Percentiles rank a stretch among this genome's conserved stretches.
Evolutionary conservation across 495 filamentous ascomycete species (phyloP).

Genomic region (Hyaloscypha finlandica): DNA sequence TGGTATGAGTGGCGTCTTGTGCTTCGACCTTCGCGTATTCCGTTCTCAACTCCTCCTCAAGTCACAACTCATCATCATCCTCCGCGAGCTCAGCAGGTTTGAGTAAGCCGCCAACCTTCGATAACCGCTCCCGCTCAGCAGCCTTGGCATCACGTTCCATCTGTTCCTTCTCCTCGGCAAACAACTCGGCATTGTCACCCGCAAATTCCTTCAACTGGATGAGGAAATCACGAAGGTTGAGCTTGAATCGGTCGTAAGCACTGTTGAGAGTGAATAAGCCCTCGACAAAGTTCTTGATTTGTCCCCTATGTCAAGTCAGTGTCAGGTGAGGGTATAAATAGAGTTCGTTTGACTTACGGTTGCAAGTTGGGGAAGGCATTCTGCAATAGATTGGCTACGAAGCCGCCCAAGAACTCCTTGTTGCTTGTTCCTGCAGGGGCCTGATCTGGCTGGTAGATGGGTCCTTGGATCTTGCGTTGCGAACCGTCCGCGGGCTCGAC

Average conservation of each 20-base stretch:
- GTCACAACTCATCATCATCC: constrained; percentile 95
- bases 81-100: constrained; percentile 81
- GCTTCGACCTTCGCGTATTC: constrained; percentile 45
- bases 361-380: constrained; percentile 94
- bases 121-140: constrained; percentile 82
- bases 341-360: constrained; percentile 59
- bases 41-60: constrained; percentile 63
- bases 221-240: constrained; percentile 92
- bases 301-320: constrained; percentile 59
- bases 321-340: constrained; percentile 6
- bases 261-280: constrained; percentile 80
- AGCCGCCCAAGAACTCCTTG: constrained; percentile 83
- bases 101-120: constrained; percentile 87
- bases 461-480: constrained; percentile 83
- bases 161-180: constrained; percentile 89
- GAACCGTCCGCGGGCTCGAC: constrained; percentile 62
- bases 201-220: constrained; percentile 97
- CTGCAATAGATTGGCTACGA: constrained; percentile 80
- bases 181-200: constrained; percentile 91
- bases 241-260: constrained; percentile 86
- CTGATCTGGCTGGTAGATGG: constrained; percentile 81
- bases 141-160: constrained; percentile 74
- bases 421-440: constrained; percentile 81
- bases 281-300: constrained; percentile 87
- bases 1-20: not conserved